Base-by-base conservation (phyloP, 1,139 yeast genomes). In the Saccharomyces hybrid region DNA sequence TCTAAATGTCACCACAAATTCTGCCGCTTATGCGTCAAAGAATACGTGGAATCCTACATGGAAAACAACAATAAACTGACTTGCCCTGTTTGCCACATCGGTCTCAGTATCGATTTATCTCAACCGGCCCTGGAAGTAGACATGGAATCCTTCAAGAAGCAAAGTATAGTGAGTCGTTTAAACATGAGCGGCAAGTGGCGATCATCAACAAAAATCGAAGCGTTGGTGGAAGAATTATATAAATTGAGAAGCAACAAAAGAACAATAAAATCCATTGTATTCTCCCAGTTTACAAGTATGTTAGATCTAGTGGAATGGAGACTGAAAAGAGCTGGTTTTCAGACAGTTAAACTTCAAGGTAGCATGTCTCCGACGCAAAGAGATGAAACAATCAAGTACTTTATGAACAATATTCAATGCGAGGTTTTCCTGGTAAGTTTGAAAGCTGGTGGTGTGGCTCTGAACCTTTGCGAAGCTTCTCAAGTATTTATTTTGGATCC, bases 381-480 rank as follows among this genome's bases (percentile, higher is more conserved):
- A 67, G 97, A 90, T 64, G 87, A 86, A 60, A 88, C 96, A 38
- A 93, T 93, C 70, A 81, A 83, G 63, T 84, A 89, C 68, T 93
- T 93, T 64, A 88, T 91, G 96, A 91, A 87, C 52, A 91, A 89
- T 56, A 87, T 96, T 0, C 81, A 80, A 47, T 97, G 93, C 29
- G 98, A 93, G 70, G 96, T 93, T 8, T 93, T 93, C 67, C 73
- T 93, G 57, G 99, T 93, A 6, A 90, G 97, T 29, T 78, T 95
- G 63, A 93, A 93, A 67, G 99, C 99, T 0, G 99, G 99, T 61
- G 99, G 99, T 72, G 99, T 93, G 42, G 99, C 99, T 0, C 78
- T 93, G 62, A 93, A 93, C 69, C 77, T 93, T 62, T 91, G 97
- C 65, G 99, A 95, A 68, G 99, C 99, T 0, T 89, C 96, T 0